Percentiles rank a stretch among this genome's conserved stretches.
phyloP scores from a whole-genome alignment of 2,329 filamentous ascomycete species.

The Cladosporium sp. region DNA sequence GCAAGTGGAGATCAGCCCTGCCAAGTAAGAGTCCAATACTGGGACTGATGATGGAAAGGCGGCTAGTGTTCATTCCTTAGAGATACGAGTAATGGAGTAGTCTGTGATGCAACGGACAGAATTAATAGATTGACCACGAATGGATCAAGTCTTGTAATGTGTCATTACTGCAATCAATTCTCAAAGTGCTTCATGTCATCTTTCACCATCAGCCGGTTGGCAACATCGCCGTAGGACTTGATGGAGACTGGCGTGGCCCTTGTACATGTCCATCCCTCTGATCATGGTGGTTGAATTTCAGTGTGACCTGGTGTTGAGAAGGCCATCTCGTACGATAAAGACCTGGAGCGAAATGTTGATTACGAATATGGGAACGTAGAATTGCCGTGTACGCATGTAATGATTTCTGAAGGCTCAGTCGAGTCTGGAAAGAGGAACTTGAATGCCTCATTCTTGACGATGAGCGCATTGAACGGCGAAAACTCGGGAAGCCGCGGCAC shows the following conservation, averaged over 20 bases:
- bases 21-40: background rate
- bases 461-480: background rate
- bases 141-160: background rate
- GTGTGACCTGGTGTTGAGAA: background rate
- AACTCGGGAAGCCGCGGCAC: background rate
- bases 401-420: background rate
- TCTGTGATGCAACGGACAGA: background rate
- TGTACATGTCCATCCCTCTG: background rate
- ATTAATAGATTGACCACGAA: background rate
- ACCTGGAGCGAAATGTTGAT: background rate
- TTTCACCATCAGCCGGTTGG: background rate
- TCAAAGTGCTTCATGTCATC: background rate
- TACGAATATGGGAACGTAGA: background rate
- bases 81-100: background rate
- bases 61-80: background rate
- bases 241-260: too few species aligned
- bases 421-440: background rate
- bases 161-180: background rate
- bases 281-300: background rate
- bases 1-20: conserved; percentile 19
- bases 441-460: background rate
- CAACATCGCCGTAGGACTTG: background rate
- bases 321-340: background rate
- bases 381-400: background rate
- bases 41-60: background rate